Percentiles rank a stretch among this genome's conserved stretches.
Evolutionary conservation across 75 land plant species (phyloP).

Genomic region (Pinus albicaulis): DNA sequence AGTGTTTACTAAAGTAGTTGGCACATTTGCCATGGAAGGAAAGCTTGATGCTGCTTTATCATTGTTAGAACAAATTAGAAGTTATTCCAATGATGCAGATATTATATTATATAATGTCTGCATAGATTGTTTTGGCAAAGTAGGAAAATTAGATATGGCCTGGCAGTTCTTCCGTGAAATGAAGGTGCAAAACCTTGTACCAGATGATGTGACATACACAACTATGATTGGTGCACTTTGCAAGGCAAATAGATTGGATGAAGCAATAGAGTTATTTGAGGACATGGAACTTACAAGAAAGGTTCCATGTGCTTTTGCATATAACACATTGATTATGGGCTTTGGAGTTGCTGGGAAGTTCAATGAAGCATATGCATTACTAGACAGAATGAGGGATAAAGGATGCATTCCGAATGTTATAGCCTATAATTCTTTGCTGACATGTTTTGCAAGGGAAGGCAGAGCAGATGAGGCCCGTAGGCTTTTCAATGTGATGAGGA

Average conservation of each 20-base stretch:
- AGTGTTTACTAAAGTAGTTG: constrained; percentile 12
- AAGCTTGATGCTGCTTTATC: constrained; percentile 64
- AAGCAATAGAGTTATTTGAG: constrained; percentile 69
- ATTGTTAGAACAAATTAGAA: constrained; percentile 64
- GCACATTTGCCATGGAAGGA: constrained; percentile 38
- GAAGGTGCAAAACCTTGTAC: constrained; percentile 56
- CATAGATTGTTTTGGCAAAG: constrained; percentile 39
- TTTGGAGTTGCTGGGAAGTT: constrained; percentile 81
- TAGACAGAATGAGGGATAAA: constrained; percentile 60
- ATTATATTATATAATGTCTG: constrained; percentile 76
- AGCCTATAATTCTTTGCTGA: constrained; percentile 6
- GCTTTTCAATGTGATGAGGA: constrained; percentile 13
- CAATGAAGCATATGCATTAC: constrained; percentile 63
- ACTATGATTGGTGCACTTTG: constrained; percentile 75
- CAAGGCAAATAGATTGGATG: constrained; percentile 45
- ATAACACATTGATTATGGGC: constrained; percentile 86
- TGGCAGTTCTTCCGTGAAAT: constrained; percentile 52
- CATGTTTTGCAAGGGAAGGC: constrained; percentile 7
- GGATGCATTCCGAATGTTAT: constrained; percentile 25
- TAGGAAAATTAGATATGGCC: constrained; percentile 21
- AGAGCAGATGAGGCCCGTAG: constrained; percentile 6
- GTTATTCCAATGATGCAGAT: constrained; percentile 52
- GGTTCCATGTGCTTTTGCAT: constrained; percentile 71
- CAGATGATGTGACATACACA: constrained; percentile 79
- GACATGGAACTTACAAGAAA: constrained; percentile 53